A percentile compares a stretch with the other conserved stretches of the same genome.
phyloP scores from a whole-genome alignment of 2,329 filamentous ascomycete genomes.

The Pochonia chlamydosporia region DNA sequence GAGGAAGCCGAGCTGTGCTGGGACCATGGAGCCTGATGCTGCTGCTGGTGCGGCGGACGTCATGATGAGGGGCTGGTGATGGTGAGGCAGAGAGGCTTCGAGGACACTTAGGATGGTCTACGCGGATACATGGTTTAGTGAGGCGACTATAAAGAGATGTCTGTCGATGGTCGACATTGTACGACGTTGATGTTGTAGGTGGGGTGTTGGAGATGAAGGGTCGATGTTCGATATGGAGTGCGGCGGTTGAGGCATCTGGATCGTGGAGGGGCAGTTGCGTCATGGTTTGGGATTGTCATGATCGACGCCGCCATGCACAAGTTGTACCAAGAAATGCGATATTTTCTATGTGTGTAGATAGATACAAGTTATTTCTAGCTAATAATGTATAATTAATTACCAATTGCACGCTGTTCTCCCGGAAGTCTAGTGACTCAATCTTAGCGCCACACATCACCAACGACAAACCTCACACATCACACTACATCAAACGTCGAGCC shows the following conservation, averaged over 20 bases:
- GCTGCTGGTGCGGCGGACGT: conserved; percentile 14
- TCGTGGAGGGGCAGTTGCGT: background rate
- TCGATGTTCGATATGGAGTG: background rate
- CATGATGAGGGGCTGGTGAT: conserved; percentile 11
- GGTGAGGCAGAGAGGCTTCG: background rate
- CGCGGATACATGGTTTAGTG: background rate
- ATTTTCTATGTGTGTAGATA: too few species aligned
- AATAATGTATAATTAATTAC: too few species aligned
- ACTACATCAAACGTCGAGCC: background rate
- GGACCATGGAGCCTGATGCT: conserved; percentile 30
- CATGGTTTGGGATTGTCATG: background rate
- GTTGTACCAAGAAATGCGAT: too few species aligned
- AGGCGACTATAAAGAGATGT: too few species aligned
- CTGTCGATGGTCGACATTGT: too few species aligned
- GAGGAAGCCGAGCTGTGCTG: conserved; percentile 83
- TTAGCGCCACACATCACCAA: too few species aligned
- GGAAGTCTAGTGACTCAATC: too few species aligned
- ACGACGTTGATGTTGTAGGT: background rate
- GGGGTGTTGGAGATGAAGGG: background rate
- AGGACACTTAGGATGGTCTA: background rate
- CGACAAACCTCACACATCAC: too few species aligned
- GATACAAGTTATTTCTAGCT: too few species aligned
- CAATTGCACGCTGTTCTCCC: too few species aligned
- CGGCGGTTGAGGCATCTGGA: background rate
- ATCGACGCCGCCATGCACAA: too few species aligned